Percentiles rank a stretch among this genome's conserved stretches.
Evolutionary conservation across 306 rosid species (phyloP).

Genomic region (Mimosa pudica): DNA sequence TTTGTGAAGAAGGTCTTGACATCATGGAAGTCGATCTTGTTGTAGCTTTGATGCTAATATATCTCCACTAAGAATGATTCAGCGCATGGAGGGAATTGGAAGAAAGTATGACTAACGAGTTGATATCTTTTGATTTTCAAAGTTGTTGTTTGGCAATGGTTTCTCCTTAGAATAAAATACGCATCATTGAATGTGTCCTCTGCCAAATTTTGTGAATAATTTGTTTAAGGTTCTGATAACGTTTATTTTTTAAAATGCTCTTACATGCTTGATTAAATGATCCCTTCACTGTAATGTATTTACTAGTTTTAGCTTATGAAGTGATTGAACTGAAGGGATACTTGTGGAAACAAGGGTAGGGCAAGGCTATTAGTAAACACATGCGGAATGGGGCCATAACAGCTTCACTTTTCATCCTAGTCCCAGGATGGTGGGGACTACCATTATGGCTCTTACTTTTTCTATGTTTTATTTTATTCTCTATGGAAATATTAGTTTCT

Average conservation of each 20-base stretch:
- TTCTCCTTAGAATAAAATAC: constrained; percentile 23
- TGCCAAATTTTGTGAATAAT: constrained; percentile 3
- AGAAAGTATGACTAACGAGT: constrained; percentile 96
- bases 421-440: constrained; percentile 83
- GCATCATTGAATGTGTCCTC: constrained; percentile 15
- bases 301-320: constrained; percentile 98
- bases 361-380: constrained; percentile 82
- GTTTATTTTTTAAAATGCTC: constrained; percentile 22
- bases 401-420: constrained; percentile 90
- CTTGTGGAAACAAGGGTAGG: constrained; percentile 67
- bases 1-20: constrained; percentile 99
- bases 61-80: constrained; percentile 96
- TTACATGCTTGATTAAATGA: constrained; percentile 26
- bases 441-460: constrained; percentile 21
- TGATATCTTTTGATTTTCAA: constrained; percentile 94
- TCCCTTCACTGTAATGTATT: constrained; percentile 61
- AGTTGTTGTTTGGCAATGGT: constrained; percentile 29
- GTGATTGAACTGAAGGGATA: constrained; percentile 89
- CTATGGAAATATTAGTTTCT: constrained; percentile 3
- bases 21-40: constrained; percentile 99
- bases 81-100: constrained; percentile 98
- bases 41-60: constrained; percentile 92
- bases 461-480: background rate
- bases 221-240: constrained; percentile 19
- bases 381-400: constrained; percentile 89